Conservation (phyloP, 2,329 filamentous ascomycete genomes). For the Lecanosticta acicola region DNA sequence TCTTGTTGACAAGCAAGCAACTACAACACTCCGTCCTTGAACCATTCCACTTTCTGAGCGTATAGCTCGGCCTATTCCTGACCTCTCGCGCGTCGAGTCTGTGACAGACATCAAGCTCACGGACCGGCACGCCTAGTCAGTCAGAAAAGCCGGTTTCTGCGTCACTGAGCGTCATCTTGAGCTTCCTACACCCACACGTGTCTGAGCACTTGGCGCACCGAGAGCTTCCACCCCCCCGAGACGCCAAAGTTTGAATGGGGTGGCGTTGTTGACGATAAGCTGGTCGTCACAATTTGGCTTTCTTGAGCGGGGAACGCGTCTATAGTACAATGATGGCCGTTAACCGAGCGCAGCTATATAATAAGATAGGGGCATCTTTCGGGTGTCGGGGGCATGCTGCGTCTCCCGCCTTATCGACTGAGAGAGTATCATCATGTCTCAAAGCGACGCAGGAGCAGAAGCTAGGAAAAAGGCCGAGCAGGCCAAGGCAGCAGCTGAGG, state of each 20-base stretch:
- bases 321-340: no score
- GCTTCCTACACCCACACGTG: not conserved
- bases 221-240: conserved; percentile 2
- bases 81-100: not conserved
- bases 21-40: no score
- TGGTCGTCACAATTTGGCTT: no score
- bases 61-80: not conserved
- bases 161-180: conserved; percentile 1
- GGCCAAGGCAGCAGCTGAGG: conserved; percentile 4
- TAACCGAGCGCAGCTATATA: not conserved
- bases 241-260: not conserved
- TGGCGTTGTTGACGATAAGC: not conserved
- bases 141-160: not conserved
- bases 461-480: conserved; percentile 3
- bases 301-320: no score
- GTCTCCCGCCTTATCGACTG: not conserved
- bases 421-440: not conserved
- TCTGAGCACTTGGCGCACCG: not conserved
- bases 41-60: no score
- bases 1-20: no score
- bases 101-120: not conserved
- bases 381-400: not conserved
- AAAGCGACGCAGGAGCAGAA: not conserved
- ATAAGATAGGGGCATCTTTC: no score
- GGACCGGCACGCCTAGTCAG: no score